phyloP scores from a whole-genome alignment of 495 filamentous ascomycete genomes.

The Daldinia vernicosa region DNA sequence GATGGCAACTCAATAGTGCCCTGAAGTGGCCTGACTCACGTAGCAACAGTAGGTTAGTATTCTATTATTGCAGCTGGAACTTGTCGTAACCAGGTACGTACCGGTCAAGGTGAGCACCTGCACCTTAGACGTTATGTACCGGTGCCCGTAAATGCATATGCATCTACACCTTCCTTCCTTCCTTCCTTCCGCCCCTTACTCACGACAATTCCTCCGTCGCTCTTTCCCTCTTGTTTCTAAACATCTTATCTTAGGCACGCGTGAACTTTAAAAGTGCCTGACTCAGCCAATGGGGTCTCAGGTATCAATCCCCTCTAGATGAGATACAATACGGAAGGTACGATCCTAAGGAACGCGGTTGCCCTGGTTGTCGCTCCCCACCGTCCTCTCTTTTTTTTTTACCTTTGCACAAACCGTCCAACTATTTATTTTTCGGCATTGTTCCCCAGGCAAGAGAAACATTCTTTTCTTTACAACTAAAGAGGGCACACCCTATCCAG shows the following conservation, averaged over 20 bases:
- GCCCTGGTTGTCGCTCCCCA: background rate
- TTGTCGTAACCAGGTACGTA: slow-evolving; percentile 2
- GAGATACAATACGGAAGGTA: background rate
- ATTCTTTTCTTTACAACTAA: slow-evolving; percentile 19
- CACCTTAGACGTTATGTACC: background rate
- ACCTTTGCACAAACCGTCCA: slow-evolving; percentile 13
- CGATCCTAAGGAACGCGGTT: background rate
- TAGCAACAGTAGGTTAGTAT: background rate
- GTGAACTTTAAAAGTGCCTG: background rate
- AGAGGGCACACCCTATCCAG: slow-evolving; percentile 8
- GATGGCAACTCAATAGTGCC: background rate
- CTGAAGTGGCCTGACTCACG: slow-evolving; percentile 7
- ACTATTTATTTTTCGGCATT: background rate
- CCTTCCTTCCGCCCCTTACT: slow-evolving; percentile 15
- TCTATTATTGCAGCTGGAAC: background rate
- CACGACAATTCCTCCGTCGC: background rate
- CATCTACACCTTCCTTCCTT: slow-evolving; percentile 22
- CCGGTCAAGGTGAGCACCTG: background rate
- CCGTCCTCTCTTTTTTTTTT: background rate
- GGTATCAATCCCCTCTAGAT: background rate
- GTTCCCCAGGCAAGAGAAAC: slow-evolving; percentile 13
- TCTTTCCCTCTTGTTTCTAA: background rate
- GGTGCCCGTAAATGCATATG: background rate
- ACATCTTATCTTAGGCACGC: background rate
- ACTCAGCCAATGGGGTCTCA: background rate